Conservation (phyloP, 2,329 filamentous ascomycete species). For the Penicillium sp. region DNA sequence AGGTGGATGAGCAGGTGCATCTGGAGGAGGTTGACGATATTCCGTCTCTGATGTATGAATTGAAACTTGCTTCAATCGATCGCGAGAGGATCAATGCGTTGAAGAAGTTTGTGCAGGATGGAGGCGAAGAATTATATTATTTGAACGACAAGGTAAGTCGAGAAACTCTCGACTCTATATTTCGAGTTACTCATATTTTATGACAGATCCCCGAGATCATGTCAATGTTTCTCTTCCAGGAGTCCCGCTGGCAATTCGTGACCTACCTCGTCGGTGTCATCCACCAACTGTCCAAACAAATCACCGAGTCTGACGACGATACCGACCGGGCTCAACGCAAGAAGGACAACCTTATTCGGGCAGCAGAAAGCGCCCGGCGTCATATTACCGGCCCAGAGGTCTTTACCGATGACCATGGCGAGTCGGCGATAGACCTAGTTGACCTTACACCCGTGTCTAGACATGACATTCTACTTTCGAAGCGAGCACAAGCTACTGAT, state of each 20-base stretch:
- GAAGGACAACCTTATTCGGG: slow-evolving; percentile 68
- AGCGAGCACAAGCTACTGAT: slow-evolving; percentile 19
- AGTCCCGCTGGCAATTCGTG: slow-evolving; percentile 75
- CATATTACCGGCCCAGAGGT: slow-evolving; percentile 80
- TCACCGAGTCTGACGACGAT: slow-evolving; percentile 41
- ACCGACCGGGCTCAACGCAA: slow-evolving; percentile 47
- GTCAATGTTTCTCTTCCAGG: slow-evolving; percentile 84
- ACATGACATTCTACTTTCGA: slow-evolving; percentile 25
- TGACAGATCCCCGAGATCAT: slow-evolving; percentile 76
- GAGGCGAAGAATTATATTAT: slow-evolving; percentile 70
- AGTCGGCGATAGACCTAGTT: slow-evolving; percentile 22
- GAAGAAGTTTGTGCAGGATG: slow-evolving; percentile 76
- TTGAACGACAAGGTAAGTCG: slow-evolving; percentile 59
- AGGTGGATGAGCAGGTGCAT: slow-evolving; percentile 44
- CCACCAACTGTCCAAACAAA: slow-evolving; percentile 52
- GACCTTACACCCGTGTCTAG: slow-evolving; percentile 29
- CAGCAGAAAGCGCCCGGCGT: slow-evolving; percentile 72
- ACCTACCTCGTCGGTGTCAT: slow-evolving; percentile 65
- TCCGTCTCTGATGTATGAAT: slow-evolving; percentile 63
- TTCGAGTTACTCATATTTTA: neutral
- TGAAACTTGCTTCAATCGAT: slow-evolving; percentile 75
- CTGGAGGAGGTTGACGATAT: slow-evolving; percentile 62
- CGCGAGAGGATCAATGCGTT: slow-evolving; percentile 86
- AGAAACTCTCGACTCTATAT: neutral
- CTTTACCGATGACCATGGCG: slow-evolving; percentile 68